Evolutionary conservation across 352 stramenopile genomes (phyloP), one percentile per base, ranked within the genome.

Genomic region (Phytopythium chamaehyphon): DNA sequence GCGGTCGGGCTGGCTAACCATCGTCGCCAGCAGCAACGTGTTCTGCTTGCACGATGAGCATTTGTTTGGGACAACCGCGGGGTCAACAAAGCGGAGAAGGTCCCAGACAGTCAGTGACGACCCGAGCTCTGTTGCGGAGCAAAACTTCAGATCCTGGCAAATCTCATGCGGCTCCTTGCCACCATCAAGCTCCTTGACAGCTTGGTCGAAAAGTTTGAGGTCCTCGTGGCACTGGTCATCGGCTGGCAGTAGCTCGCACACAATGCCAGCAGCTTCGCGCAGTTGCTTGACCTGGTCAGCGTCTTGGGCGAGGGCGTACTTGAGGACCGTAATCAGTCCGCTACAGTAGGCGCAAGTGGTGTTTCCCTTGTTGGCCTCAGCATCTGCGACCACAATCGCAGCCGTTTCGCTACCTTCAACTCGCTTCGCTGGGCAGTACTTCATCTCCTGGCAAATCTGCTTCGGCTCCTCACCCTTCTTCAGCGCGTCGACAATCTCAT

Each of bases 181-280:
- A 23, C 44, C 55, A 52, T 86, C 72, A 19, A 91, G 31, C 36
- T 69, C 57, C 24, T 40, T 49, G 10, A 88, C 59, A 16, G 70
- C 78, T 40, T 62, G 45, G 54, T 88, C 77, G 42, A 91, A 89
- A 50, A 83, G 75, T 51, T 85, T 83, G 19, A 89, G 44, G 40
- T 88, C 66, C 33, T 70, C 24, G 47, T 88, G 76, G 37, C 81
- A 91, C 76, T 89, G 71, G 42, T 91, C 81, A 15, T 87, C 73
- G 22, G 63, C 51, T 42, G 78, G 73, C 51, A 87, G 61, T n/a
- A 88, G 54, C 24, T 83, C 65, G 24, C 81, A 91, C 14, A 88
- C 62, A 40, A 87, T 75, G 10, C 74, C 78, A 22, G 76, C 77
- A 43, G 71, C 68, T 61, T 89, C 66, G 19, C 72, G 77, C 38